A percentile compares a stretch with the other conserved stretches of the same genome.
phyloP scores from a whole-genome alignment of 495 filamentous ascomycete genomes.

The Penicillium diatomitis region DNA sequence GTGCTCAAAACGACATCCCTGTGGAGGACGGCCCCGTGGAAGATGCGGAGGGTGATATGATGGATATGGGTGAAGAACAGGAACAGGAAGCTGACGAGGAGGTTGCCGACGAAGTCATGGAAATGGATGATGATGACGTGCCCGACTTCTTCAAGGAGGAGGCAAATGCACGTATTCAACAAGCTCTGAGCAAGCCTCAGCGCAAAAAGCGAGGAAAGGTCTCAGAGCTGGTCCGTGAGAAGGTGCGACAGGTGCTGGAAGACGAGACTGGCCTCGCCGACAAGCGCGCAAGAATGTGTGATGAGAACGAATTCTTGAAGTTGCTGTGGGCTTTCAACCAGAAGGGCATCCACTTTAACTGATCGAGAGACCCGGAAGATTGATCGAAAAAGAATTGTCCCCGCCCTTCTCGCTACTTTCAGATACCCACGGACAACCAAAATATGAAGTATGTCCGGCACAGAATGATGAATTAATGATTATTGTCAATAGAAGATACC shows the following conservation, averaged over 20 bases:
- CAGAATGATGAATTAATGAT: conserved; percentile 28
- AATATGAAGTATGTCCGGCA: conserved; percentile 5
- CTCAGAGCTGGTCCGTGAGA: conserved; percentile 65
- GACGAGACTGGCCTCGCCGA: conserved; percentile 68
- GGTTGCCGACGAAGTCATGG: conserved; percentile 40
- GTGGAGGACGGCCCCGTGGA: conserved; percentile 61
- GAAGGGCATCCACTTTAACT: conserved; percentile 89
- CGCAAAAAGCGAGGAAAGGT: conserved; percentile 69
- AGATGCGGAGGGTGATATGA: conserved; percentile 27
- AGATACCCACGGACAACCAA: conserved; percentile 4
- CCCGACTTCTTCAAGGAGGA: conserved; percentile 73
- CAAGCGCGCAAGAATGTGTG: conserved; percentile 72
- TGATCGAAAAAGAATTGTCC: no score
- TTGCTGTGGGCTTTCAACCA: conserved; percentile 72
- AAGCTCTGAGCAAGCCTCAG: conserved; percentile 35
- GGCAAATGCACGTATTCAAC: conserved; percentile 34
- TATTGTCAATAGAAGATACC: conserved; percentile 33
- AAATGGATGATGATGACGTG: conserved; percentile 51
- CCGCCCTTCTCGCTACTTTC: background rate
- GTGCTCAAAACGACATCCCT: conserved; percentile 68
- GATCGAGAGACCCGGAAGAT: conserved; percentile 12
- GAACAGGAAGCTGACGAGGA: conserved; percentile 29
- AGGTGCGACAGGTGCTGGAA: conserved; percentile 73
- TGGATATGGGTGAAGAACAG: conserved; percentile 36
- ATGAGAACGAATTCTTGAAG: conserved; percentile 83